Percentiles rank a stretch among this genome's conserved stretches.
These are phyloP conservation scores for Geotrichum phurueaensis DNA, from an alignment of 1,139 yeast species.

Conservation along the genomic window DNA sequence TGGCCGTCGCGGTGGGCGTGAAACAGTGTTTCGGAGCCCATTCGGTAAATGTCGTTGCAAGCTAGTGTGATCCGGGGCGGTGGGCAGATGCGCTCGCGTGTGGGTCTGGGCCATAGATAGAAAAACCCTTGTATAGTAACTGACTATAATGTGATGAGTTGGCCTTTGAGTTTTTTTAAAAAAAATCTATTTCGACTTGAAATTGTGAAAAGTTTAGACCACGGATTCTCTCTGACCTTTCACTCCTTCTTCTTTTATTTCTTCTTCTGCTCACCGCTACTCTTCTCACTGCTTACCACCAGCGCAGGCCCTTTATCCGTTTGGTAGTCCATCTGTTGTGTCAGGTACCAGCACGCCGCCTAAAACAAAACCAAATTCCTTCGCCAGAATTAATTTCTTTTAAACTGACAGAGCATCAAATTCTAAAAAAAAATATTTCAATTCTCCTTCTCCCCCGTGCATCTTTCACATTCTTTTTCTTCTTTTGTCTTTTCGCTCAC, in stretches of 20 bases:
- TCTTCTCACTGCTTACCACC: background rate
- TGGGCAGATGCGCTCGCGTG: background rate
- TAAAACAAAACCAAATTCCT: background rate
- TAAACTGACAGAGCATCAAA: background rate
- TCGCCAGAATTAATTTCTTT: background rate
- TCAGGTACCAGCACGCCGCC: background rate
- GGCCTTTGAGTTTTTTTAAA: background rate
- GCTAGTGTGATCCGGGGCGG: background rate
- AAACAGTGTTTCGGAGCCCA: background rate
- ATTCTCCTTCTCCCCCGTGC: background rate
- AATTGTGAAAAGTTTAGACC: background rate
- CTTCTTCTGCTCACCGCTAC: background rate
- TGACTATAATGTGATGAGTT: background rate
- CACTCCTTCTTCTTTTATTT: background rate
- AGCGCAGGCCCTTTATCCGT: background rate
- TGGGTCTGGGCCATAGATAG: background rate
- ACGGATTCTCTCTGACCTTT: background rate
- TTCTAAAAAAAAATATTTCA: background rate
- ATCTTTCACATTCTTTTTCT: background rate
- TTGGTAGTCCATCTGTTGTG: background rate
- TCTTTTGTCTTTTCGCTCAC: background rate
- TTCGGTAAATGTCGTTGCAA: background rate
- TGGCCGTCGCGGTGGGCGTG: background rate
- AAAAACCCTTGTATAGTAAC: background rate
- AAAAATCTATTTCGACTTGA: background rate